Evolutionary conservation across 257 asterid species (phyloP).

Genomic region (Solanum boliviense): DNA sequence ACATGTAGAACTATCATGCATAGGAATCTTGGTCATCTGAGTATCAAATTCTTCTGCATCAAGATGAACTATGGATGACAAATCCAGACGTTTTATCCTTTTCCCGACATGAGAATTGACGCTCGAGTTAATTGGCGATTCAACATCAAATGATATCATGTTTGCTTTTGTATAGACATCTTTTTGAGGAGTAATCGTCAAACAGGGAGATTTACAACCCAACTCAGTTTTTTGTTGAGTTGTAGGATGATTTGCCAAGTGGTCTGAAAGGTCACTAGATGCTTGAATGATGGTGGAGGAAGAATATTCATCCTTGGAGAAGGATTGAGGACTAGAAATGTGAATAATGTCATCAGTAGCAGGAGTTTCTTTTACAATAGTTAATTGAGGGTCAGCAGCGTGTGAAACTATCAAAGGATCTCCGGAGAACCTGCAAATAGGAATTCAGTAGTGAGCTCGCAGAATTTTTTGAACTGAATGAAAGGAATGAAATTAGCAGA

Average conservation of each 20-base stretch:
- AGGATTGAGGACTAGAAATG: slow-evolving; percentile 19
- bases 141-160: slow-evolving; percentile 30
- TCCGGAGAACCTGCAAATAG: slow-evolving; percentile 41
- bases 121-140: slow-evolving; percentile 47
- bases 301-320: slow-evolving; percentile 25
- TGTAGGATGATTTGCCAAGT: slow-evolving; percentile 22
- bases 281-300: slow-evolving; percentile 21
- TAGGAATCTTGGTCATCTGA: slow-evolving; percentile 23
- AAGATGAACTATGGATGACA: slow-evolving; percentile 27
- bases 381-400: slow-evolving; percentile 38
- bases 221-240: slow-evolving; percentile 14
- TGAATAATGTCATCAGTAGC: slow-evolving; percentile 14
- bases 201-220: slow-evolving; percentile 20
- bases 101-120: slow-evolving; percentile 52
- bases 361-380: slow-evolving; percentile 63
- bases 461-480: neutral
- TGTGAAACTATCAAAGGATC: slow-evolving; percentile 17
- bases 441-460: slow-evolving; percentile 1
- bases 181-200: slow-evolving; percentile 44
- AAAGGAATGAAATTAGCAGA: neutral
- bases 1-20: slow-evolving; percentile 30
- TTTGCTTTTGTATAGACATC: slow-evolving; percentile 18
- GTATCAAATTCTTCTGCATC: slow-evolving; percentile 22
- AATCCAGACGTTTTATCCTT: slow-evolving; percentile 45
- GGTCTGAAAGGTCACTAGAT: slow-evolving; percentile 18